Conservation (phyloP, 225 moss, liverwort and hornwort genomes). For the Neckera pumila region DNA sequence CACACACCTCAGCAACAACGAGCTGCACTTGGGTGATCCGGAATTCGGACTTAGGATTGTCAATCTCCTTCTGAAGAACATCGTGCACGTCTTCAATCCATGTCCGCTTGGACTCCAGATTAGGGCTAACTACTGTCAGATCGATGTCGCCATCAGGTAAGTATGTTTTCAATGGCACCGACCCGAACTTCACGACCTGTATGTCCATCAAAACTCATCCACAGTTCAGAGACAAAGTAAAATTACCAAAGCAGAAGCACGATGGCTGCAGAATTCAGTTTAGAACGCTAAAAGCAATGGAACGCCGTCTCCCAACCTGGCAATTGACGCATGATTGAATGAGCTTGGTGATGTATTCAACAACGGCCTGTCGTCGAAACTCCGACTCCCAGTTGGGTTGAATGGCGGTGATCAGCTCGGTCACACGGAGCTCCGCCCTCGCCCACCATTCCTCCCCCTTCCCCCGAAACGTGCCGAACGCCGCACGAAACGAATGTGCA, state of each 20-base stretch:
- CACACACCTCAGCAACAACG: background rate
- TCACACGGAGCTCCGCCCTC: conserved; percentile 38
- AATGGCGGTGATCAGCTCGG: conserved; percentile 41
- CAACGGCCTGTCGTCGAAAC: conserved; percentile 36
- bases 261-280: background rate
- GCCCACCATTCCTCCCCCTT: conserved; percentile 59
- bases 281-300: no score
- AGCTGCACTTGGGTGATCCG: conserved; percentile 12
- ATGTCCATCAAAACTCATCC: background rate
- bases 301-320: background rate
- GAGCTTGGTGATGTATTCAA: conserved; percentile 35
- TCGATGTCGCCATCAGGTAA: conserved; percentile 97
- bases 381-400: conserved; percentile 49
- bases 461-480: conserved; percentile 15
- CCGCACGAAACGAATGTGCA: conserved; percentile 19
- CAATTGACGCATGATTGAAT: conserved; percentile 39
- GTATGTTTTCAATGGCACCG: conserved; percentile 72
- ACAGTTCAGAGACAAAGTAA: background rate
- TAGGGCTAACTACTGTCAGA: conserved; percentile 53
- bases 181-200: conserved; percentile 27
- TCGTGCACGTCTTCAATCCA: conserved; percentile 29
- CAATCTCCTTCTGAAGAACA: conserved; percentile 22
- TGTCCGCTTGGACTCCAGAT: conserved; percentile 21
- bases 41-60: background rate
- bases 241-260: background rate